Base-by-base conservation (phyloP, 768 basidiomycete species). In the Arthromyces matolae region DNA sequence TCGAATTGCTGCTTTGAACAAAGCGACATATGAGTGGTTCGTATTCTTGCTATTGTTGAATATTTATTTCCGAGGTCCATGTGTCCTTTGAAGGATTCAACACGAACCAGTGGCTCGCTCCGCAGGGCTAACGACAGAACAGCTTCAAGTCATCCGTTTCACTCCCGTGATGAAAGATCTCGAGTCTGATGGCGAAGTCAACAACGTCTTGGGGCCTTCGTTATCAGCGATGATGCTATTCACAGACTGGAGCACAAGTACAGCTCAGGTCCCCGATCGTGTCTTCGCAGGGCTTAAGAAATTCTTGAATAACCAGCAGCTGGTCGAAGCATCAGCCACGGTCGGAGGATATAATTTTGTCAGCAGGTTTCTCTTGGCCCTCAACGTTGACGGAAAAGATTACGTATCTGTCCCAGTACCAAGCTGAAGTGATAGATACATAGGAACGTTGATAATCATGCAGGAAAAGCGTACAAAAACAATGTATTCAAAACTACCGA, bases 81-180 rank as follows among this genome's bases (percentile, higher is more conserved):
- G 39, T 40, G 12, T 23, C 19, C 18, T 24, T 3, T 23, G n/a
- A 33, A 66, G 65, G 65, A 45, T 60, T 14, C 65, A 66, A 32
- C 65, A 66, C 31, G 65, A 66, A 51, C 34, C 64, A n/a, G 63
- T 66, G 3, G 64, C 62, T 12, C 59, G 65, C 32, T 44, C 65
- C 4, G 65, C 58, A 43, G 65, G 65, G 27, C 53, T 65, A 4
- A 64, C 65, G 7, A 63, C 64, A 5, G 32, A 49, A 14, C 64
- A 66, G 39, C 61, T 66, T 25, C 55, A 36, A 24, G 57, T 53
- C 18, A 50, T 66, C 43, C 62, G 65, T 1, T 49, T 60, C 9
- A 51, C 60, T 13, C 60, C 60, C 4, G 25, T 50, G 2, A 43
- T 61, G 43, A 36, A 44, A 28, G 28, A n/a, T n/a, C n/a, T n/a